A percentile compares a stretch with the other conserved stretches of the same genome.
These are phyloP conservation scores for Lipomyces kockii DNA, from an alignment of 805 yeast species.

Conservation along the genomic window DNA sequence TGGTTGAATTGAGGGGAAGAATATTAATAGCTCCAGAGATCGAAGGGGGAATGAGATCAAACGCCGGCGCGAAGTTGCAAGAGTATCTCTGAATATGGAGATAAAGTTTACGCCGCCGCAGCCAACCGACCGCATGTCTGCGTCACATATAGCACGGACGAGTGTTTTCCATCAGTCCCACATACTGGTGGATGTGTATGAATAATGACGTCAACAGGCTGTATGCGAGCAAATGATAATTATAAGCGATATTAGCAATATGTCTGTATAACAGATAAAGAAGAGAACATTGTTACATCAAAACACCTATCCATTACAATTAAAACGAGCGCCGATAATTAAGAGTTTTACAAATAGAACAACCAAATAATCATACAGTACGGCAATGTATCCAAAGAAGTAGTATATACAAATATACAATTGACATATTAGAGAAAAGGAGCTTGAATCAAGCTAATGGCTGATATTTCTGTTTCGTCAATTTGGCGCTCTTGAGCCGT, in stretches of 20 bases:
- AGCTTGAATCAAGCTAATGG: not conserved
- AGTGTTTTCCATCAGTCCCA: not conserved
- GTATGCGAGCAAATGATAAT: too few species aligned
- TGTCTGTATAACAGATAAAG: too few species aligned
- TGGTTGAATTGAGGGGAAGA: not conserved
- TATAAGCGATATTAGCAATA: too few species aligned
- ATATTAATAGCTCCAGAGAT: not conserved
- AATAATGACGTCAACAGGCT: too few species aligned
- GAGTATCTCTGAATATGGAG: not conserved
- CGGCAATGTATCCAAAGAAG: not conserved
- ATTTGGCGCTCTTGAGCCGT: conserved; percentile 36
- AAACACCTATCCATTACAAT: not conserved
- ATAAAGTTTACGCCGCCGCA: not conserved
- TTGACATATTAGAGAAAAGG: not conserved
- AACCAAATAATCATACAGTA: not conserved
- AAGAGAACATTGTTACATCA: too few species aligned
- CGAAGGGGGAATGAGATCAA: not conserved
- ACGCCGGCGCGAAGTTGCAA: not conserved
- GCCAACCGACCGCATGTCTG: not conserved
- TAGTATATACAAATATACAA: not conserved
- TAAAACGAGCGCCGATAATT: not conserved
- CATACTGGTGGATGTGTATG: too few species aligned
- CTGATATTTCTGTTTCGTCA: not conserved
- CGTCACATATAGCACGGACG: not conserved
- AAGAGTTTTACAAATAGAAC: not conserved